Conservation (phyloP, 2,329 filamentous ascomycete genomes). For the Iodosphaeria phyllophila region DNA sequence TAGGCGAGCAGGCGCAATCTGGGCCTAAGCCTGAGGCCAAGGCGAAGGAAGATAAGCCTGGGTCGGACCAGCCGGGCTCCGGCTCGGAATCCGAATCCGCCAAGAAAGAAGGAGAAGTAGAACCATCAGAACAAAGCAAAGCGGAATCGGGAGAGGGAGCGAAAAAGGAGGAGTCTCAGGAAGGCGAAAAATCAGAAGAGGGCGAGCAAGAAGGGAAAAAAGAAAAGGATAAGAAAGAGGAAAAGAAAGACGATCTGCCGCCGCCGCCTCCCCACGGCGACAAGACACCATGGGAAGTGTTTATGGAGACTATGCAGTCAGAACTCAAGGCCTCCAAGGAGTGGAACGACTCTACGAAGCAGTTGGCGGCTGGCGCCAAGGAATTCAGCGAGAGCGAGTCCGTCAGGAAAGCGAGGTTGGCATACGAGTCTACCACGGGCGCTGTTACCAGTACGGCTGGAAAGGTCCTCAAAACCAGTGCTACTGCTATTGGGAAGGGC, state of each 20-base stretch:
- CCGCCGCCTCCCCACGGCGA: conserved; percentile 93
- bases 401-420: conserved; percentile 67
- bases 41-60: too few species aligned
- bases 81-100: conserved; percentile 9
- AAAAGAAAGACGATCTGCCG: conserved; percentile 50
- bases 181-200: conserved; percentile 16
- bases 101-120: conserved; percentile 15
- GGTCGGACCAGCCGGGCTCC: too few species aligned
- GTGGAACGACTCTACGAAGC: conserved; percentile 98
- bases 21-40: conserved; percentile 17
- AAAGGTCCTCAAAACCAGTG: conserved; percentile 69
- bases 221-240: conserved; percentile 31
- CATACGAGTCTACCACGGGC: conserved; percentile 72
- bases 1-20: conserved; percentile 14
- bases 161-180: conserved; percentile 19
- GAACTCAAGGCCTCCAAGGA: conserved; percentile 97
- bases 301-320: conserved; percentile 82
- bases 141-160: conserved; percentile 15
- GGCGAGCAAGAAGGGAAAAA: conserved; percentile 22
- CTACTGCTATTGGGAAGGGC: conserved; percentile 71
- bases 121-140: conserved; percentile 18
- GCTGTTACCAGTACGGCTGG: conserved; percentile 64
- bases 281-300: conserved; percentile 98
- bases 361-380: conserved; percentile 71
- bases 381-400: conserved; percentile 88